Evolutionary conservation across 176 grass and related monocot genomes (phyloP).

Genomic region (Avena insularis): DNA sequence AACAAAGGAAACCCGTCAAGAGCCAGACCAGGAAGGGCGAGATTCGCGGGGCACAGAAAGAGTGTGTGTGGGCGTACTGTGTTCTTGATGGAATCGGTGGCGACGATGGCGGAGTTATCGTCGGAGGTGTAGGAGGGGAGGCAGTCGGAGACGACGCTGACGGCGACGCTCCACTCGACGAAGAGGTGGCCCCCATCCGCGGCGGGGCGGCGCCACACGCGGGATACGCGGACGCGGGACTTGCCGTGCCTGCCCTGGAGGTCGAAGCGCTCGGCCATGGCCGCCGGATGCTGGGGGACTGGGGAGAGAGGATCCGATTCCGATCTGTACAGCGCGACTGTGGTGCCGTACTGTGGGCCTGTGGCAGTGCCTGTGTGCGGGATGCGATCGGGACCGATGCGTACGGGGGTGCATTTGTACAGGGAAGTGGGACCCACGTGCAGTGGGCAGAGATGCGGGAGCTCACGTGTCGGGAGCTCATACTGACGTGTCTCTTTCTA

Average conservation of each 20-base stretch:
- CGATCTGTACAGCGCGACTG: neutral
- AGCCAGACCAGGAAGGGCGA: neutral
- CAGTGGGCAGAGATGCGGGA: neutral
- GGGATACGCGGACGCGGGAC: slow-evolving; percentile 79
- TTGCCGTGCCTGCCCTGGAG: slow-evolving; percentile 88
- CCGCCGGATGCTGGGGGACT: neutral
- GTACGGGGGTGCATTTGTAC: neutral
- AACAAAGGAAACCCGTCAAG: neutral
- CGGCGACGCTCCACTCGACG: slow-evolving; percentile 83
- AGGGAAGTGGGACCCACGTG: neutral
- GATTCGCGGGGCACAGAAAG: neutral
- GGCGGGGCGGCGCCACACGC: slow-evolving; percentile 68
- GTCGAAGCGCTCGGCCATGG: slow-evolving; percentile 74
- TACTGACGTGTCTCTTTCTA: neutral
- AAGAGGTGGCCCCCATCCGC: slow-evolving; percentile 54
- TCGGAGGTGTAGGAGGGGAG: slow-evolving; percentile 82
- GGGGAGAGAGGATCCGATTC: neutral
- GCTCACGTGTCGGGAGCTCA: neutral
- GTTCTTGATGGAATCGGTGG: slow-evolving; percentile 99
- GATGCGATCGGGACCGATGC: neutral
- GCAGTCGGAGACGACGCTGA: slow-evolving; percentile 85
- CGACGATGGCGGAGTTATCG: slow-evolving; percentile 91
- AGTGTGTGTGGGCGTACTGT: slow-evolving; percentile 45
- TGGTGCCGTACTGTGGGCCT: neutral
- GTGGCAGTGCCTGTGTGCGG: neutral